These are phyloP conservation scores for Carpinus fangiana DNA, from an alignment of 306 rosid species.

Conservation along the genomic window DNA sequence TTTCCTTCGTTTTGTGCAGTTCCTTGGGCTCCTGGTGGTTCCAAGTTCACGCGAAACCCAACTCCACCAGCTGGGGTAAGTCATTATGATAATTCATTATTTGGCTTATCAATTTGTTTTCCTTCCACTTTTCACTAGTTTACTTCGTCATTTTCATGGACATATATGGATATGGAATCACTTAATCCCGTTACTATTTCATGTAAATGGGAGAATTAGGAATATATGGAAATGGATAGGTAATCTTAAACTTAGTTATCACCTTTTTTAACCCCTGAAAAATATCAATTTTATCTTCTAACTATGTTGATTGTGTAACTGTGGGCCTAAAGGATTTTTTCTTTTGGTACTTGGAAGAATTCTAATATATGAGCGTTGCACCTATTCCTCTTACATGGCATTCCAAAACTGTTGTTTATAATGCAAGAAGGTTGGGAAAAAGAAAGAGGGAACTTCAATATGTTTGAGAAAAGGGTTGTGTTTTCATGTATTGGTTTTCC, in stretches of 20 bases:
- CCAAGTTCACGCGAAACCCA: conserved; percentile 91
- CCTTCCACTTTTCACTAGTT: background rate
- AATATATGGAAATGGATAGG: background rate
- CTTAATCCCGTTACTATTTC: background rate
- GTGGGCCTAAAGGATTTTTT: background rate
- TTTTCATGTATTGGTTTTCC: conserved; percentile 1
- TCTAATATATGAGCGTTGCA: background rate
- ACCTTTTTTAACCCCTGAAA: background rate
- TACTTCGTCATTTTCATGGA: background rate
- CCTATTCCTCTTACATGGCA: background rate
- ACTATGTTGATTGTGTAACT: background rate
- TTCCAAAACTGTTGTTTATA: background rate
- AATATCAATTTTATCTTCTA: background rate
- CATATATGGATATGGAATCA: background rate
- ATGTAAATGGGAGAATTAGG: background rate
- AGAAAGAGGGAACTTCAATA: conserved; percentile 1
- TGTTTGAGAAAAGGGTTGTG: conserved; percentile 1
- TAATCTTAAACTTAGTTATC: background rate
- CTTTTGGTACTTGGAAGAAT: background rate
- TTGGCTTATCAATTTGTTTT: background rate
- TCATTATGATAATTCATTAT: conserved; percentile 1
- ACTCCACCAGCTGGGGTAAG: conserved; percentile 93
- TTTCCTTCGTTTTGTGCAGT: conserved; percentile 44
- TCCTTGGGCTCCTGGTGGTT: conserved; percentile 99
- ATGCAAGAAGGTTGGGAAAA: conserved; percentile 7